phyloP scores from a whole-genome alignment of 2,329 filamentous ascomycete genomes.

The Zalaria obscura region DNA sequence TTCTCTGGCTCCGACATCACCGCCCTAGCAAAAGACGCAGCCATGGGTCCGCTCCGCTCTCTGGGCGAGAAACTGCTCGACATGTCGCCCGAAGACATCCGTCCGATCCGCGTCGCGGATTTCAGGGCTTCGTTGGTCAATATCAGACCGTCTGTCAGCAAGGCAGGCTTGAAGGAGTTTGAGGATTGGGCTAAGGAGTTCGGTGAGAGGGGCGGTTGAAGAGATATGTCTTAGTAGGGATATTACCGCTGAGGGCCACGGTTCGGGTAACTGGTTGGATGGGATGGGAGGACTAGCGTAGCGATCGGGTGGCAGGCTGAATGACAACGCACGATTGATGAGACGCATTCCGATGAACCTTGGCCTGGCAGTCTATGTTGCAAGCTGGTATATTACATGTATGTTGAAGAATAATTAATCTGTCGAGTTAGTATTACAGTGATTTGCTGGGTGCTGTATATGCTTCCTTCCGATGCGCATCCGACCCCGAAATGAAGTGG shows the following conservation, averaged over 20 bases:
- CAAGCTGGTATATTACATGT: no score
- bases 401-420: no score
- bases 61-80: constrained; percentile 78
- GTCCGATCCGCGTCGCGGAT: constrained; percentile 68
- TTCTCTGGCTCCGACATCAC: constrained; percentile 97
- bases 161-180: constrained; percentile 70
- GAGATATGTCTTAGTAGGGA: no score
- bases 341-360: no score
- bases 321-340: no score
- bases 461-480: not conserved
- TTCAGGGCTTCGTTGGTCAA: constrained; percentile 72
- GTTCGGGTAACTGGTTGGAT: no score
- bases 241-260: no score
- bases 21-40: constrained; percentile 89
- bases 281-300: no score
- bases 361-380: no score
- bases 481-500: not conserved
- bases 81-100: constrained; percentile 89
- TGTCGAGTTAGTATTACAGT: no score
- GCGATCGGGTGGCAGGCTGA: no score
- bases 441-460: no score
- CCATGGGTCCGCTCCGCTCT: constrained; percentile 87
- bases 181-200: constrained; percentile 92
- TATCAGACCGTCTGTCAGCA: constrained; percentile 82
- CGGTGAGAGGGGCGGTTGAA: constrained; percentile 71